Evolutionary conservation across 352 stramenopile genomes (phyloP).

Genomic region (Pythium aphanidermatum): DNA sequence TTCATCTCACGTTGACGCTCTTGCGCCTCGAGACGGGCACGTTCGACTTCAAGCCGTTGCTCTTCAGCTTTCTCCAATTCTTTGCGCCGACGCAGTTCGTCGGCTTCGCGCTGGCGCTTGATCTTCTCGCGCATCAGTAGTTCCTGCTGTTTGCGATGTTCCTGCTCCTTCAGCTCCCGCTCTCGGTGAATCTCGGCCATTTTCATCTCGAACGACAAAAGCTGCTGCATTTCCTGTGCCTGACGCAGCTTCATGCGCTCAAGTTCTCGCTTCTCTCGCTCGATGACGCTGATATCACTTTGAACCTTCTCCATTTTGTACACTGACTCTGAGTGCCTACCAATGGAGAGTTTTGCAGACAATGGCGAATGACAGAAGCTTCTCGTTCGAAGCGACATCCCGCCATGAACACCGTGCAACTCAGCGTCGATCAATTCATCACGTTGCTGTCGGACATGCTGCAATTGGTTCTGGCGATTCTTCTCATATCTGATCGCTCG

Average conservation of each 20-base stretch:
- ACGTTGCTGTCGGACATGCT: conserved; percentile 41
- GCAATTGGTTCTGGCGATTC: conserved; percentile 41
- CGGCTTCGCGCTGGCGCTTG: conserved; percentile 38
- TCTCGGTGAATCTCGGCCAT: conserved; percentile 51
- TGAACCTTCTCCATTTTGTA: conserved; percentile 10
- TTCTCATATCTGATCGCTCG: conserved; percentile 55
- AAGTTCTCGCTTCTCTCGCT: conserved; percentile 58
- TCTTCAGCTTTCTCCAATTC: conserved; percentile 56
- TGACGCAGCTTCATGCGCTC: conserved; percentile 69
- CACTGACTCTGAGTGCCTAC: conserved; percentile 15
- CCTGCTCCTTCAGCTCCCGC: conserved; percentile 39
- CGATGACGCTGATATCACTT: conserved; percentile 49
- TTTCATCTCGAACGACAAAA: conserved; percentile 60
- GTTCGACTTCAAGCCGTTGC: conserved; percentile 39
- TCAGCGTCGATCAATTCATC: conserved; percentile 55
- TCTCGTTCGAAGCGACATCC: conserved; percentile 47
- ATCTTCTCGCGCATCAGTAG: conserved; percentile 29
- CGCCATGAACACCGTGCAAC: conserved; percentile 29
- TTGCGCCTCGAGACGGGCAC: conserved; percentile 28
- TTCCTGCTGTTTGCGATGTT: conserved; percentile 44
- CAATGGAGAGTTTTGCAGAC: conserved; percentile 25
- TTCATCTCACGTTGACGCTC: conserved; percentile 38
- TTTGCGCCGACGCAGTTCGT: conserved; percentile 38
- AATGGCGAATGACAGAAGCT: conserved; percentile 51
- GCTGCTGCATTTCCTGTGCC: conserved; percentile 62